Conservation (phyloP, 2,329 filamentous ascomycete genomes). For the Botryosphaeria dothidea region DNA sequence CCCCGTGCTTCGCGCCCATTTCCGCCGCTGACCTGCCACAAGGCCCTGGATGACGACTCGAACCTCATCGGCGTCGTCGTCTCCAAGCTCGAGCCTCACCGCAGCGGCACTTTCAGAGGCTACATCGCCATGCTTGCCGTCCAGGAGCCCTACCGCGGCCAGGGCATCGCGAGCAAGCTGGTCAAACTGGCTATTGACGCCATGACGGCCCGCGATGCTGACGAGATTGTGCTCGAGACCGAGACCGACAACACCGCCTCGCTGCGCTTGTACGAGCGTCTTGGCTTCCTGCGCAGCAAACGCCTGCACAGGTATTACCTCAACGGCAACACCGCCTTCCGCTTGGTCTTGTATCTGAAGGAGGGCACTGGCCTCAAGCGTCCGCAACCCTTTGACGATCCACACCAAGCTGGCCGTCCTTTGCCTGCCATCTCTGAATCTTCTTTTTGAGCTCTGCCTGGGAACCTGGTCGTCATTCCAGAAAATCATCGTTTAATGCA, state of each 20-base stretch:
- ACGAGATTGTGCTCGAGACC: constrained; percentile 95
- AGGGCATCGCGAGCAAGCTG: constrained; percentile 81
- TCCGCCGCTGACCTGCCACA: constrained; percentile 1
- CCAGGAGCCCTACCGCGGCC: constrained; percentile 73
- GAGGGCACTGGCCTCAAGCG: constrained; percentile 17
- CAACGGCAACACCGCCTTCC: constrained; percentile 92
- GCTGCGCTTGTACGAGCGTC: constrained; percentile 86
- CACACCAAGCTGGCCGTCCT: background rate
- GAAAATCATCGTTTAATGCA: background rate
- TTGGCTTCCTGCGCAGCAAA: constrained; percentile 91
- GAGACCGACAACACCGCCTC: constrained; percentile 90
- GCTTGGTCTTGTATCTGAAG: constrained; percentile 74
- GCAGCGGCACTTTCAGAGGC: constrained; percentile 80
- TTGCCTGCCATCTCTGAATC: background rate
- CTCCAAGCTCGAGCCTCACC: constrained; percentile 89
- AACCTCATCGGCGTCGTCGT: constrained; percentile 87
- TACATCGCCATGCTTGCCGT: constrained; percentile 99
- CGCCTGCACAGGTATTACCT: constrained; percentile 93
- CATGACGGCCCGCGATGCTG: constrained; percentile 81
- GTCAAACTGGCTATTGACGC: constrained; percentile 89
- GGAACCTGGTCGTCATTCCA: no score
- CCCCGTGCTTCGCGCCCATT: background rate
- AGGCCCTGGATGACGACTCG: constrained; percentile 38
- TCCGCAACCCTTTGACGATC: background rate
- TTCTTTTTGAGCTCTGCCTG: background rate